These are phyloP conservation scores for Trematosphaeria pertusa DNA, from an alignment of 2,329 filamentous ascomycete species.

Conservation along the genomic window DNA sequence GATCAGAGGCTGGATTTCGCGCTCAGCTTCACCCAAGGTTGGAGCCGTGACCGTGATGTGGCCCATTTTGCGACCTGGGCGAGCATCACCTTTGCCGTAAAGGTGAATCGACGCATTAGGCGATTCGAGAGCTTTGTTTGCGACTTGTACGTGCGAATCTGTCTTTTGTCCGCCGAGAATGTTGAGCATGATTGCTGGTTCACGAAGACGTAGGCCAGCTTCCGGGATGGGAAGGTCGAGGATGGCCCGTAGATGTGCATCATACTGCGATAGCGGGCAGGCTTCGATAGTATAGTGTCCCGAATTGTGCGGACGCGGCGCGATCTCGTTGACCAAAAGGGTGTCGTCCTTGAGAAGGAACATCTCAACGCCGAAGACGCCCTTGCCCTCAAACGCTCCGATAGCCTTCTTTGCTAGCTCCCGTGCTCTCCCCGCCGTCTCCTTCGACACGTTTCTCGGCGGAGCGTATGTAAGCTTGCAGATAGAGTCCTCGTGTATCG, in stretches of 20 bases:
- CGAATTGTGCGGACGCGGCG: conserved; percentile 85
- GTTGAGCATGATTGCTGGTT: conserved; percentile 79
- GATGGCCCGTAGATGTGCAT: conserved; percentile 86
- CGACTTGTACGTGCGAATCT: conserved; percentile 69
- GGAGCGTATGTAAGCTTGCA: conserved; percentile 93
- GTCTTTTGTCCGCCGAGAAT: conserved; percentile 73
- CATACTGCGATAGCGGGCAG: conserved; percentile 87
- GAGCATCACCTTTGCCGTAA: conserved; percentile 86
- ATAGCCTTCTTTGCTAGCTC: conserved; percentile 81
- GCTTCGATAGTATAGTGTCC: conserved; percentile 96
- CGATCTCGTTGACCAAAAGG: conserved; percentile 85
- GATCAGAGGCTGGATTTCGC: conserved; percentile 73
- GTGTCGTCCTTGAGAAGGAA: conserved; percentile 78
- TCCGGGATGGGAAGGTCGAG: conserved; percentile 67
- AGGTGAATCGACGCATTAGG: conserved; percentile 76
- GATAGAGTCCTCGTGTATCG: conserved; percentile 92
- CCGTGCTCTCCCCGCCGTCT: conserved; percentile 71
- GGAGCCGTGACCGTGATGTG: conserved; percentile 84
- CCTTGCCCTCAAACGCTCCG: conserved; percentile 80
- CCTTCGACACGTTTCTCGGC: conserved; percentile 71
- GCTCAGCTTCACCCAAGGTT: conserved; percentile 71
- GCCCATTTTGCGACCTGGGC: conserved; percentile 91
- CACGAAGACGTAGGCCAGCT: conserved; percentile 61
- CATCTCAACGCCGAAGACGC: conserved; percentile 96
- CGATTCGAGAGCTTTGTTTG: conserved; percentile 63